Evolutionary conservation across 2,329 filamentous ascomycete species (phyloP).

Genomic region (Calonectria hawksworthii): DNA sequence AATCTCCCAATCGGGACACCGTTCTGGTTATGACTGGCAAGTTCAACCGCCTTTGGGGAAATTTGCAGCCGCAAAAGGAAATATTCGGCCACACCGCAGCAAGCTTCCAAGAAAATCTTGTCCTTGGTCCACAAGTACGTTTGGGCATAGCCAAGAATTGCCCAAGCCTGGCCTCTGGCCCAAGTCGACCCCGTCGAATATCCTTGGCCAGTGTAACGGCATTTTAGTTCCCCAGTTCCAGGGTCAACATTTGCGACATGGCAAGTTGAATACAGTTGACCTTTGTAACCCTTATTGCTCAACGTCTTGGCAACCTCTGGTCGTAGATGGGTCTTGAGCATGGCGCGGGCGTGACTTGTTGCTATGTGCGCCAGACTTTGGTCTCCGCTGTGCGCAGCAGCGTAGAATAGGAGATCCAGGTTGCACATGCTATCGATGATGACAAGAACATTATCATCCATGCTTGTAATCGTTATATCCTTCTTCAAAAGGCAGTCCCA

Average conservation of each 20-base stretch:
- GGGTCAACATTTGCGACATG: constrained; percentile 64
- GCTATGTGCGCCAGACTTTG: constrained; percentile 51
- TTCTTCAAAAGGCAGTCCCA: constrained; percentile 59
- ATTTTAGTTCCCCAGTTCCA: constrained; percentile 53
- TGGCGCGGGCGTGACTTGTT: constrained; percentile 54
- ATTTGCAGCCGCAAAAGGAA: constrained; percentile 58
- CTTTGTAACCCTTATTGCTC: constrained; percentile 32
- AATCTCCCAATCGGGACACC: constrained; percentile 26
- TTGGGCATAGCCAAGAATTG: constrained; percentile 63
- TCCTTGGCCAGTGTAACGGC: constrained; percentile 61
- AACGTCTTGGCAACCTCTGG: constrained; percentile 39
- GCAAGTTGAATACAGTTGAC: constrained; percentile 48
- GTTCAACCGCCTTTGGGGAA: constrained; percentile 41
- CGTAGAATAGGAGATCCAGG: constrained; percentile 55
- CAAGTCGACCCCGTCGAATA: constrained; percentile 61
- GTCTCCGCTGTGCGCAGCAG: constrained; percentile 50
- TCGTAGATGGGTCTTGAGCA: constrained; percentile 56
- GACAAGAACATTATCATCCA: constrained; percentile 51
- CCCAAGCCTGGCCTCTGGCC: constrained; percentile 65
- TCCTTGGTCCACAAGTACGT: constrained; percentile 63
- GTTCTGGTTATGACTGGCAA: constrained; percentile 26
- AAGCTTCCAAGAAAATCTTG: constrained; percentile 55
- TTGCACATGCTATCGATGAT: constrained; percentile 61
- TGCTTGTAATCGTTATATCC: constrained; percentile 43
- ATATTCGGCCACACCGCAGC: constrained; percentile 60